These are phyloP conservation scores for Syncephalastrum monosporum DNA, from an alignment of 371 early-diverging fungal genomes.

Conservation along the genomic window DNA sequence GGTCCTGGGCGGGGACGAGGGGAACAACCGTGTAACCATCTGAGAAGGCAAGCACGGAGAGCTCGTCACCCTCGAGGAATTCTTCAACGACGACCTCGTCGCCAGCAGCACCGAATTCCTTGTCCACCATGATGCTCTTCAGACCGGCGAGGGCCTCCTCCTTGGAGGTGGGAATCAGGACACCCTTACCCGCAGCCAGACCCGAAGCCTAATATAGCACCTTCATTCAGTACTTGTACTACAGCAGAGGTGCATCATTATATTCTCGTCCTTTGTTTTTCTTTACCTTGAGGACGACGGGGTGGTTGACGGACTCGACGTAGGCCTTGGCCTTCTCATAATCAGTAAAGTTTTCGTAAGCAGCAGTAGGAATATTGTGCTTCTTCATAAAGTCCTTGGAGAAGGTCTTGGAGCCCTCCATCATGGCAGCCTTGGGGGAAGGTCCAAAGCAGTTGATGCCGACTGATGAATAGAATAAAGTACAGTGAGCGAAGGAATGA, in stretches of 20 bases:
- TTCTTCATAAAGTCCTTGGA: conserved; percentile 97
- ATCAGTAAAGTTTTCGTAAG: conserved; percentile 89
- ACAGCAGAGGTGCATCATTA: conserved; percentile 2
- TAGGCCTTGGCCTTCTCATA: conserved; percentile 77
- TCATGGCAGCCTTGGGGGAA: conserved; percentile 81
- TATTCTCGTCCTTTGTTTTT: conserved; percentile 4
- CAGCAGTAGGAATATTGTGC: conserved; percentile 95
- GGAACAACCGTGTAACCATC: conserved; percentile 93
- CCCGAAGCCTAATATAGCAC: conserved; percentile 78
- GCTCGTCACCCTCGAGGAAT: conserved; percentile 88
- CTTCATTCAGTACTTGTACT: background rate
- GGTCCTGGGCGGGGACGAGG: conserved; percentile 95
- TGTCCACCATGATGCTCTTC: conserved; percentile 84
- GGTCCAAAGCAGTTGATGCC: conserved; percentile 97
- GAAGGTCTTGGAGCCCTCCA: conserved; percentile 98
- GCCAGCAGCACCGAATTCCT: conserved; percentile 89
- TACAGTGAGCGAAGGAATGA: background rate
- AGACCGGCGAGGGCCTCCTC: conserved; percentile 88
- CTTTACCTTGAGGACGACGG: conserved; percentile 75
- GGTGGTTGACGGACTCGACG: conserved; percentile 56
- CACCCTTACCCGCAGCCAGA: conserved; percentile 97
- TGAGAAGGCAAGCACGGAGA: conserved; percentile 89
- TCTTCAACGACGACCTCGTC: conserved; percentile 95
- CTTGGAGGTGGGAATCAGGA: conserved; percentile 84
- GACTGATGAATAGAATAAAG: conserved; percentile 46